A percentile compares a stretch with the other conserved stretches of the same genome.
Evolutionary conservation across 768 basidiomycete species (phyloP).

Genomic region (Kockovaella imperatae): DNA sequence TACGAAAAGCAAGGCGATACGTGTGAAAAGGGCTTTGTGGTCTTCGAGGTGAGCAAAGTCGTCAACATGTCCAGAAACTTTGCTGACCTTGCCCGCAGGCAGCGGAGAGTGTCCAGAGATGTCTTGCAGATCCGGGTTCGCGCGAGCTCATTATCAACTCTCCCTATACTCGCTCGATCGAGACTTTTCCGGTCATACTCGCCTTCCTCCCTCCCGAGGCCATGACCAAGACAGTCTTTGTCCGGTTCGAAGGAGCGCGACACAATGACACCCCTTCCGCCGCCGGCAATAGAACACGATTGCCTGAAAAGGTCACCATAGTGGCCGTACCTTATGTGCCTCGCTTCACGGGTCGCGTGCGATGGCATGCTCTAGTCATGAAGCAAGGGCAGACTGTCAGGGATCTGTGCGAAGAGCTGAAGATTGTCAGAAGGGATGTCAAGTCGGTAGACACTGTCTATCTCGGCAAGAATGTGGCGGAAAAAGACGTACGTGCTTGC

Average conservation of each 20-base stretch:
- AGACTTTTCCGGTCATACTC: slow-evolving; percentile 4
- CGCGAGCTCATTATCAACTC: slow-evolving; percentile 2
- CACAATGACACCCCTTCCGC: no score
- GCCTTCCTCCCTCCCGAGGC: background rate
- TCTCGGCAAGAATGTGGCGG: background rate
- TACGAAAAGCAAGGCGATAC: slow-evolving; percentile 10
- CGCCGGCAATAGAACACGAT: no score
- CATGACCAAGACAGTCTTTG: slow-evolving; percentile 8
- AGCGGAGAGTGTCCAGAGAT: slow-evolving; percentile 2
- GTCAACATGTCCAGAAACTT: background rate
- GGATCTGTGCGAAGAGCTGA: background rate
- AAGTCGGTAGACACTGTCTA: no score
- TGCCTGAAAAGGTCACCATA: no score
- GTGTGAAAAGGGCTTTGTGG: slow-evolving; percentile 17
- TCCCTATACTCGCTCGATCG: background rate
- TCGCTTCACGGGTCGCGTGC: background rate
- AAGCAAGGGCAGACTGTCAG: no score
- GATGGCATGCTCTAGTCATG: background rate
- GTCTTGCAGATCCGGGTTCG: slow-evolving; percentile 15
- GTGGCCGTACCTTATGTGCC: no score
- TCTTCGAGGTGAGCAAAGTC: slow-evolving; percentile 17
- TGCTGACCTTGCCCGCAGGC: slow-evolving; percentile 10
- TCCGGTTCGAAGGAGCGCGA: slow-evolving; percentile 16
- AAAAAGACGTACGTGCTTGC: background rate
- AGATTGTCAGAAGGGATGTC: background rate